A percentile compares a stretch with the other conserved stretches of the same genome.
These are phyloP conservation scores for Kewa caespitosa DNA, from an alignment of 179 eudicot genomes.

Conservation along the genomic window DNA sequence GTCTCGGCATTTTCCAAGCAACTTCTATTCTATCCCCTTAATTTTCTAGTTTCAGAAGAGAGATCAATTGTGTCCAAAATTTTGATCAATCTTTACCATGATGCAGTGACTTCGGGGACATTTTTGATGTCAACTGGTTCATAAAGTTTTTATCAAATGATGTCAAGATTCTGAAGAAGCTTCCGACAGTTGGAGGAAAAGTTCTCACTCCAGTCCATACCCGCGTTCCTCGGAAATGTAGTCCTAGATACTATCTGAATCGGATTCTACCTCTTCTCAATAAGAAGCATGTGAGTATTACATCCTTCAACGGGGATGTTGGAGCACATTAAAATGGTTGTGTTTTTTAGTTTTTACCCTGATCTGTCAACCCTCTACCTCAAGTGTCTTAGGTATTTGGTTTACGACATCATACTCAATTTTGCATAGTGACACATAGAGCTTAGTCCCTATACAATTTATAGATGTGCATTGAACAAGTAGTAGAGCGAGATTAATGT, in stretches of 20 bases:
- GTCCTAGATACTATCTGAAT: slow-evolving; percentile 52
- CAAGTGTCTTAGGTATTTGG: background rate
- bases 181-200: slow-evolving; percentile 52
- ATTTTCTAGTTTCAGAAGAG: background rate
- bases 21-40: background rate
- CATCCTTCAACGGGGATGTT: too few species aligned
- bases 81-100: slow-evolving; percentile 14
- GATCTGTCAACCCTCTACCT: background rate
- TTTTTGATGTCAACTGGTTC: slow-evolving; percentile 74
- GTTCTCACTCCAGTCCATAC: slow-evolving; percentile 41
- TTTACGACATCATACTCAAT: background rate
- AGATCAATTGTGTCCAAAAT: background rate
- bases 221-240: slow-evolving; percentile 77
- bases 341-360: too few species aligned
- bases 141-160: slow-evolving; percentile 61
- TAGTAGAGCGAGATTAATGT: background rate
- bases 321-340: too few species aligned
- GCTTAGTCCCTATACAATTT: too few species aligned
- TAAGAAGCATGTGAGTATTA: slow-evolving; percentile 63
- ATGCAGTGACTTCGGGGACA: slow-evolving; percentile 74
- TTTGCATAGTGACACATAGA: background rate
- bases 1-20: background rate
- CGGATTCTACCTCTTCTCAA: slow-evolving; percentile 66
- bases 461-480: background rate
- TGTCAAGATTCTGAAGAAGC: slow-evolving; percentile 63